Evolutionary conservation across 257 asterid species (phyloP).

Genomic region (Plantago elongata): DNA sequence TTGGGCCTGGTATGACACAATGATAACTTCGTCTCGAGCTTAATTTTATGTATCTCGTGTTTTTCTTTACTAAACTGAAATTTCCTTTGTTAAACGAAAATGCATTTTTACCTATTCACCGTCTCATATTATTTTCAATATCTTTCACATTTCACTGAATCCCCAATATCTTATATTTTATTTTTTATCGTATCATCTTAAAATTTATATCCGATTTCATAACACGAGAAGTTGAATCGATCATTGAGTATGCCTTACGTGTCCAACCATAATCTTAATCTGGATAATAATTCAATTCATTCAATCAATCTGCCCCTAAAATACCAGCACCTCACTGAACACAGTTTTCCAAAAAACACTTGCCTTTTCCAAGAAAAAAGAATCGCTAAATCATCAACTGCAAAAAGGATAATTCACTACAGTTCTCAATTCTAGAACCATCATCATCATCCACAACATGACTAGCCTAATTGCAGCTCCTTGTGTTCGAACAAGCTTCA

Average conservation of each 20-base stretch:
- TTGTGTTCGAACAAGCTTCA: constrained; percentile 33
- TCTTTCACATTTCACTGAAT: no score
- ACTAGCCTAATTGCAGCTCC: constrained; percentile 52
- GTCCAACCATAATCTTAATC: constrained; percentile 29
- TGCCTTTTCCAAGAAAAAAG: neutral
- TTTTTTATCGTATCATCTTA: no score
- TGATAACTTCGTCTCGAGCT: neutral
- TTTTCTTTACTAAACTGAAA: no score
- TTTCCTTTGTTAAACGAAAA: no score
- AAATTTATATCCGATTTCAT: no score
- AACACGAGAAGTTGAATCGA: no score
- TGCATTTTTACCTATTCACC: no score
- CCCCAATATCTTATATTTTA: no score
- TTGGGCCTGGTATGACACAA: constrained; percentile 31
- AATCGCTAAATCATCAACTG: constrained; percentile 4
- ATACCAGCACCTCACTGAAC: no score
- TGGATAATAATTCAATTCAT: constrained; percentile 30
- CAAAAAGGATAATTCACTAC: neutral
- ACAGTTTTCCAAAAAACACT: neutral
- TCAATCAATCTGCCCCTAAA: constrained; percentile 8
- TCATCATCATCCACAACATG: constrained; percentile 30
- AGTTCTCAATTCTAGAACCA: neutral
- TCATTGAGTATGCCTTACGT: constrained; percentile 28
- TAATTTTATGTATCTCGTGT: no score
- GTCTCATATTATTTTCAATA: no score